These are phyloP conservation scores for Lachancea kluyveri DNA, from an alignment of 805 yeast genomes.

Conservation along the genomic window DNA sequence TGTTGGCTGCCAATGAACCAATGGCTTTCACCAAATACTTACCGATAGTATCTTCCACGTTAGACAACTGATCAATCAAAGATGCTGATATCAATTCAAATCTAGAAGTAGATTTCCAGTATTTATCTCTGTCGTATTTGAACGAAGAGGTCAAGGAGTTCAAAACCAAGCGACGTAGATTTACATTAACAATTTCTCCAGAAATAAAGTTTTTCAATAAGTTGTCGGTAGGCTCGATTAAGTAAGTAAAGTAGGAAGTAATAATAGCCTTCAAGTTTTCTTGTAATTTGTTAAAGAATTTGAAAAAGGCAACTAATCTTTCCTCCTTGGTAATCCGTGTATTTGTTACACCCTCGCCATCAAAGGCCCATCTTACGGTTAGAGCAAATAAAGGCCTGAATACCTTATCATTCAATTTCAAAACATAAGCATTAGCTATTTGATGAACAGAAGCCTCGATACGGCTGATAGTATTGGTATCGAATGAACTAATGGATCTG, in stretches of 20 bases:
- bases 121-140: slow-evolving; percentile 86
- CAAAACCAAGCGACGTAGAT: slow-evolving; percentile 66
- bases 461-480: slow-evolving; percentile 67
- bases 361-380: slow-evolving; percentile 86
- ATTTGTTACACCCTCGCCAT: slow-evolving; percentile 62
- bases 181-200: slow-evolving; percentile 40
- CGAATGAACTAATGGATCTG: slow-evolving; percentile 53
- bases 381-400: slow-evolving; percentile 90
- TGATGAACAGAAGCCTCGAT: slow-evolving; percentile 72
- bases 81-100: slow-evolving; percentile 65
- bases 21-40: slow-evolving; percentile 75
- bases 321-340: slow-evolving; percentile 42
- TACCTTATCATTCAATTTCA: slow-evolving; percentile 88
- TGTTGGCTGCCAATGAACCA: slow-evolving; percentile 65
- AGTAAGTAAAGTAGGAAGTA: slow-evolving; percentile 80
- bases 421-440: slow-evolving; percentile 68
- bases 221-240: slow-evolving; percentile 64
- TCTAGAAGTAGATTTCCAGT: slow-evolving; percentile 86
- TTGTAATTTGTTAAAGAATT: slow-evolving; percentile 79
- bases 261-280: slow-evolving; percentile 80
- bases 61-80: slow-evolving; percentile 58
- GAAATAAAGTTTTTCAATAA: slow-evolving; percentile 46
- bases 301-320: slow-evolving; percentile 70
- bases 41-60: slow-evolving; percentile 69
- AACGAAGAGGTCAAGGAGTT: slow-evolving; percentile 75